phyloP scores from a whole-genome alignment of 441 rosid species.

The Brassica hybrid region DNA sequence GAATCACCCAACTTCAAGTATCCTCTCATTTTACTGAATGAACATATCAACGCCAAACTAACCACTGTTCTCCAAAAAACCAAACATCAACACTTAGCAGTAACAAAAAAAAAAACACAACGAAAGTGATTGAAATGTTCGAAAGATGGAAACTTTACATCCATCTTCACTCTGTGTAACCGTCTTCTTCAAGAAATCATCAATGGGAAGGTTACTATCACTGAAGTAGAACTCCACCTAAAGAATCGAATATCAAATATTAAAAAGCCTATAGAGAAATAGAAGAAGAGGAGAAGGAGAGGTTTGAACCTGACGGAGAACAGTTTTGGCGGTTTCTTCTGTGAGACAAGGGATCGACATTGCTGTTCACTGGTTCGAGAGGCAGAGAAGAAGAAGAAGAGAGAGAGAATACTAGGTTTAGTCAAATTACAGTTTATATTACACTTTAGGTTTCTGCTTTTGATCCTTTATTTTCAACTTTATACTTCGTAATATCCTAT shows the following conservation, averaged over 20 bases:
- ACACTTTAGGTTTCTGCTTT: not conserved
- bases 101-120: not conserved
- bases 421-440: slow-evolving; percentile 1
- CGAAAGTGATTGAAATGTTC: not conserved
- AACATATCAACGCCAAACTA: slow-evolving; percentile 84
- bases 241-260: not conserved
- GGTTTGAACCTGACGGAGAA: slow-evolving; percentile 76
- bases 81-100: slow-evolving; percentile 40
- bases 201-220: slow-evolving; percentile 84
- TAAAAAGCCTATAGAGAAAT: not conserved
- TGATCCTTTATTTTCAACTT: not conserved
- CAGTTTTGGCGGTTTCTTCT: slow-evolving; percentile 66
- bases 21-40: slow-evolving; percentile 83
- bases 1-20: slow-evolving; percentile 65
- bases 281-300: not conserved
- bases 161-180: slow-evolving; percentile 73
- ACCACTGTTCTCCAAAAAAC: slow-evolving; percentile 65
- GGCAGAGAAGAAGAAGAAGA: not conserved
- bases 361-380: slow-evolving; percentile 18
- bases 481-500: not conserved
- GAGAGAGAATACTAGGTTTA: slow-evolving; percentile 44
- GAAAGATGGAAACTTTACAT: slow-evolving; percentile 47
- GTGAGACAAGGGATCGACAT: slow-evolving; percentile 71
- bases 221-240: slow-evolving; percentile 94
- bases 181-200: slow-evolving; percentile 62